Evolutionary conservation across 306 rosid genomes (phyloP).

Genomic region (Crotalaria pallida): DNA sequence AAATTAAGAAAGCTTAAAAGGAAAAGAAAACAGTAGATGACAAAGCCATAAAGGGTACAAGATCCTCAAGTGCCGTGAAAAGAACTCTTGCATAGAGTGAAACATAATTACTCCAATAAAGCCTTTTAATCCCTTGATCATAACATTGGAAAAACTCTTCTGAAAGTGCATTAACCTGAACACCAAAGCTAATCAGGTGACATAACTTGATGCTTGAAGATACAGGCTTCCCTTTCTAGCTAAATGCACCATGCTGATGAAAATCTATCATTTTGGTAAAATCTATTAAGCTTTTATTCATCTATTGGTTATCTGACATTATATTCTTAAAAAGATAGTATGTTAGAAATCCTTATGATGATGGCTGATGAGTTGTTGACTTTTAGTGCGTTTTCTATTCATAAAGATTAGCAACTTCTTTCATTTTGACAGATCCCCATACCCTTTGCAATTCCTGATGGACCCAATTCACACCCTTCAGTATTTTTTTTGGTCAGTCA

Average conservation of each 20-base stretch:
- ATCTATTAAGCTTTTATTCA: neutral
- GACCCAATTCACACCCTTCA: conserved; percentile 7
- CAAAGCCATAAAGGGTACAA: neutral
- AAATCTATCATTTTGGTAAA: neutral
- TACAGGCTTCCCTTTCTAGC: conserved; percentile 15
- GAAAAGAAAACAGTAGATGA: neutral
- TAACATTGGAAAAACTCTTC: conserved; percentile 4
- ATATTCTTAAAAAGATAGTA: neutral
- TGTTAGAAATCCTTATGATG: neutral
- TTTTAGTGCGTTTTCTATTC: neutral
- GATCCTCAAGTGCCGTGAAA: conserved; percentile 4
- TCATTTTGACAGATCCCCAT: neutral
- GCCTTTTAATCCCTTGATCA: neutral
- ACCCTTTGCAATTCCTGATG: neutral
- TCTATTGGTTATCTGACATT: neutral
- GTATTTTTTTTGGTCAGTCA: neutral
- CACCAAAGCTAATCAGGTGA: neutral
- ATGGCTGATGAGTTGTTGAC: no score
- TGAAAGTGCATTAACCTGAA: conserved; percentile 6
- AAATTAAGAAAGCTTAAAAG: neutral
- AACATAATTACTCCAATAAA: neutral
- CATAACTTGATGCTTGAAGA: conserved; percentile 7
- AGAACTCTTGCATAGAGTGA: neutral
- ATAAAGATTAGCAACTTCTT: neutral
- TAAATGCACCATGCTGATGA: neutral